Base-by-base conservation (phyloP, 2,329 filamentous ascomycete species). In the Apiospora koreana region DNA sequence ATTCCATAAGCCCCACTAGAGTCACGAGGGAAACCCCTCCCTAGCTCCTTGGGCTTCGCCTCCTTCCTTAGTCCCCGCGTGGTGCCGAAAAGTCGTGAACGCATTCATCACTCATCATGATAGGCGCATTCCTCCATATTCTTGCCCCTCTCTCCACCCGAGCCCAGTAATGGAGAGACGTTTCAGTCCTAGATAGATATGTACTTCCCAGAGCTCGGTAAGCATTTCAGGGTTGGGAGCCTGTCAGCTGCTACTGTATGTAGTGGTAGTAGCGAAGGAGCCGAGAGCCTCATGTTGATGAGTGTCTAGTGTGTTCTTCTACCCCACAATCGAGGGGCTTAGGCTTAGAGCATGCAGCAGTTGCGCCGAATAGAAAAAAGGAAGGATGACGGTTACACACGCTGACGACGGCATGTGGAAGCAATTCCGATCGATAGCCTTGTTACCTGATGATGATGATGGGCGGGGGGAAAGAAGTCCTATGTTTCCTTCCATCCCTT, bases 301-400 rank as follows among this genome's bases (percentile, higher is more conserved):
- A n/a, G 18, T 46, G 5, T 8, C 9, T n/a, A 14, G 14, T n/a
- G n/a, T n/a, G 12, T 14, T 9, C 16, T 38, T n/a, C 21, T 62
- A 58, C 54, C 54, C 54, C 54, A 62, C 54, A 62, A 38, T 62
- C 54, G 31, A 62, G 54, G 54, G 14, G 41, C 35, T 35, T 35
- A 35, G 41, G 14, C 28, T 28, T 58, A 10, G 31, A 25, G 28
- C 50, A 58, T 58, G 54, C 54, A 38, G 28, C 25, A 8, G 54
- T 38, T 9, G 31, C 31, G 54, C 31, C 31, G 31, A 62, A 62
- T 62, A 12, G 31, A n/a, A 62, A 62, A 62, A 16, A 14, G 18
- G 54, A n/a, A 14, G 31, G 21, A 62, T 23, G 31, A 62, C 54
- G 54, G 54, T 62, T 62, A 62, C 54, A 62, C 54, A 62, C 54